Base-by-base conservation (phyloP, 352 stramenopile genomes). In the Blastocystis sp. region DNA sequence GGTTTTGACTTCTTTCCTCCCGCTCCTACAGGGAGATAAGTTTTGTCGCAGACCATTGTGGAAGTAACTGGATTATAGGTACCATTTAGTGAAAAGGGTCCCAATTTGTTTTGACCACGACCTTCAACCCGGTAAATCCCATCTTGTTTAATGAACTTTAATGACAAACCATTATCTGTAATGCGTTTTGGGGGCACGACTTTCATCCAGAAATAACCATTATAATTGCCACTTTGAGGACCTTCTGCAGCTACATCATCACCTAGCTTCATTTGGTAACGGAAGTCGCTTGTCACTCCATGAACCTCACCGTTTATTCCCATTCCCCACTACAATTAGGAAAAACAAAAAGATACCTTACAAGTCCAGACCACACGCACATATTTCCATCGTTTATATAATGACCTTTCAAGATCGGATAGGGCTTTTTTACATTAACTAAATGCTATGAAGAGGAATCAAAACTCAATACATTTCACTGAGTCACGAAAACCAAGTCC, bases 171-270 rank as follows among this genome's bases (percentile, higher is more conserved):
- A 56, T 89, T 89, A n/a, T 89, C 78, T 15, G 35, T 76, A 30
- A 89, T 53, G 22, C 66, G 60, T 42, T 73, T 76, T 13, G 51
- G 24, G 2, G 78, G 78, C 13, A 48, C 62, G 6, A 58, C 44
- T 13, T 53, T 42, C 78, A 89, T 89, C 78, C 78, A 89, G 66
- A 89, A 89, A 48, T 79, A 89, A 2, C 78, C 78, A 42, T 89
- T 89, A 56, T 89, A 89, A 33, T 48, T 59, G n/a, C 78, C 78
- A 48, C 60, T 37, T 27, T 59, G 37, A 1, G 78, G 78, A 27
- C 33, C 27, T 27, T 89, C 78, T 30, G 40, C 13, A 44, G 56
- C 13, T 4, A 22, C 33, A 33, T 22, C 24, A 27, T 89, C 78
- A 6, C 57, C 33, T 22, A 84, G 51, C 56, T 84, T 84, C 60